phyloP scores from a whole-genome alignment of 768 basidiomycete species.

The Lactarius vividus region DNA sequence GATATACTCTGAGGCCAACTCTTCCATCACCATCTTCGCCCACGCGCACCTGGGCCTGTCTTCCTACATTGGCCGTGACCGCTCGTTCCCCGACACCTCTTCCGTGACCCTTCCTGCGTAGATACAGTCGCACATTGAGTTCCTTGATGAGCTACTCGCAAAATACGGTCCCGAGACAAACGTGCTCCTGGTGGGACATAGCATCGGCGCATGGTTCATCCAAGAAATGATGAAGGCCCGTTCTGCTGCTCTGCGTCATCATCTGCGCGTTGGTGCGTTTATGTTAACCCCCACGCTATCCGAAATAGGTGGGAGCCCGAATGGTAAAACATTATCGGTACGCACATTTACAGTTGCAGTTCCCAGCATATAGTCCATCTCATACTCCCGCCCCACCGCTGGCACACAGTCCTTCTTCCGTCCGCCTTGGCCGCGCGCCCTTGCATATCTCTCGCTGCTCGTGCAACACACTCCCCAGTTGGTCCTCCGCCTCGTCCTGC shows the following conservation, averaged over 20 bases:
- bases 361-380: background rate
- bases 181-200: slow-evolving; percentile 59
- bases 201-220: slow-evolving; percentile 69
- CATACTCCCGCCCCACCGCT: background rate
- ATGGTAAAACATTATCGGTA: slow-evolving; percentile 58
- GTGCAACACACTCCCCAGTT: slow-evolving; percentile 40
- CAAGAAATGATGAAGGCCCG: slow-evolving; percentile 55
- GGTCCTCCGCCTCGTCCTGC: slow-evolving; percentile 45
- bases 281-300: slow-evolving; percentile 71
- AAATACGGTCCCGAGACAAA: slow-evolving; percentile 37
- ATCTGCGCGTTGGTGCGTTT: slow-evolving; percentile 45
- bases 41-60: slow-evolving; percentile 33
- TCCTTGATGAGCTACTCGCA: slow-evolving; percentile 70
- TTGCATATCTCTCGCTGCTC: slow-evolving; percentile 46
- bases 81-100: slow-evolving; percentile 30
- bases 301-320: slow-evolving; percentile 61
- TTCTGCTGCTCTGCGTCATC: slow-evolving; percentile 47
- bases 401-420: slow-evolving; percentile 46
- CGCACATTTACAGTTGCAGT: slow-evolving; percentile 30
- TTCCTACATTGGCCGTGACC: slow-evolving; percentile 49
- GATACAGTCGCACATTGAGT: slow-evolving; percentile 14
- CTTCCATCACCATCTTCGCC: slow-evolving; percentile 53
- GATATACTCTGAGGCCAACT: slow-evolving; percentile 39
- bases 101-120: slow-evolving; percentile 17
- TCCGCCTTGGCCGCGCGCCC: slow-evolving; percentile 43